Conservation (phyloP, 2,329 filamentous ascomycete species). For the Neocatenulostroma microsporum region DNA sequence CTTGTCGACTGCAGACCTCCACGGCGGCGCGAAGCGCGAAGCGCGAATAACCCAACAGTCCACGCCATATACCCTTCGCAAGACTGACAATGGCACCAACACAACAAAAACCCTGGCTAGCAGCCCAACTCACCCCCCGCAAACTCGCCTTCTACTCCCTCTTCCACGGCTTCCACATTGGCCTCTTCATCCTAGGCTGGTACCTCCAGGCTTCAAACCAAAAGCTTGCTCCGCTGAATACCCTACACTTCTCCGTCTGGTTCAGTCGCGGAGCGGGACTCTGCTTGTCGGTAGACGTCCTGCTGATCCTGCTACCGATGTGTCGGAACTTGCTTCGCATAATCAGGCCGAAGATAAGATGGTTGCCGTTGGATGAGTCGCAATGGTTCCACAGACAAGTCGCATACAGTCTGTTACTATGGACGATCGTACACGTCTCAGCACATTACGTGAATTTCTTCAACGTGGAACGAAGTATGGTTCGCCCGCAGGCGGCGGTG, state of each 20-base stretch:
- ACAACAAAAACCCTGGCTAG: slow-evolving; percentile 25
- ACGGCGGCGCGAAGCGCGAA: too few relatives aligned
- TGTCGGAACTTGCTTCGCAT: slow-evolving; percentile 83
- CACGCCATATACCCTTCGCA: too few relatives aligned
- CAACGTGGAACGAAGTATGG: slow-evolving; percentile 80
- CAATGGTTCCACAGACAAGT: slow-evolving; percentile 95
- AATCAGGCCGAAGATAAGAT: slow-evolving; percentile 77
- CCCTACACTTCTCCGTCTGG: slow-evolving; percentile 83
- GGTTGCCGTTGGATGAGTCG: slow-evolving; percentile 89
- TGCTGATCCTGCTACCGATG: slow-evolving; percentile 86
- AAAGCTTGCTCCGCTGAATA: slow-evolving; percentile 69
- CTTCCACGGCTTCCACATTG: slow-evolving; percentile 32
- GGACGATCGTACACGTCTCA: slow-evolving; percentile 65
- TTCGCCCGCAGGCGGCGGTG: slow-evolving; percentile 70
- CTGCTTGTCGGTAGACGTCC: slow-evolving; percentile 72
- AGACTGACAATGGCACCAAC: slow-evolving; percentile 2
- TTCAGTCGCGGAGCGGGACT: slow-evolving; percentile 88
- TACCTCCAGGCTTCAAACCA: slow-evolving; percentile 61
- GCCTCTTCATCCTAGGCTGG: slow-evolving; percentile 33
- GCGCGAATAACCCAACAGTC: too few relatives aligned
- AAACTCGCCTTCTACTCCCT: slow-evolving; percentile 31
- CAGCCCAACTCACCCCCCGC: slow-evolving; percentile 27
- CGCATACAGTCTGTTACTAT: slow-evolving; percentile 83
- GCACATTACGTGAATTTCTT: slow-evolving; percentile 98
- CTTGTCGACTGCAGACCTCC: too few relatives aligned